Percentiles rank a stretch among this genome's conserved stretches.
Evolutionary conservation across 345 rosid species (phyloP).

Genomic region (Salix caprea): DNA sequence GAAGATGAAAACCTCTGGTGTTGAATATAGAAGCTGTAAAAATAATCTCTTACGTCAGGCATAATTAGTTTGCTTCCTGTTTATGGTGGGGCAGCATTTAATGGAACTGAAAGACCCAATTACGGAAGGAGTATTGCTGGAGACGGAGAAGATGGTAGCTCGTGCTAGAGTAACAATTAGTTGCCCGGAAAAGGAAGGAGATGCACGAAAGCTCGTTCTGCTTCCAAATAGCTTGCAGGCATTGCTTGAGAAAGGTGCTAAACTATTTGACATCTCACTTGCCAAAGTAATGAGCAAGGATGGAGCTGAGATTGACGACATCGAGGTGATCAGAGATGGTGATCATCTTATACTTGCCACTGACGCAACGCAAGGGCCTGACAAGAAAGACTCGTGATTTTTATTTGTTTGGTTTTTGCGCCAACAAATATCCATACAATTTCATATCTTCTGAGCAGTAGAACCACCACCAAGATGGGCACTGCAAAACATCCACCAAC

Average conservation of each 20-base stretch:
- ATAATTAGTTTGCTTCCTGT: not conserved
- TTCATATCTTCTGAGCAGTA: not conserved
- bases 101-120: conserved; percentile 64
- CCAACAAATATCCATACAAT: not conserved
- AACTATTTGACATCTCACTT: conserved; percentile 49
- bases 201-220: conserved; percentile 47
- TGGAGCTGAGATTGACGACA: conserved; percentile 63
- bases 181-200: conserved; percentile 50
- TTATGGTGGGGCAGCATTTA: conserved; percentile 35
- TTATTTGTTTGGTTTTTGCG: not conserved
- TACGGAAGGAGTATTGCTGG: conserved; percentile 60
- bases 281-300: conserved; percentile 48
- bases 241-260: conserved; percentile 51
- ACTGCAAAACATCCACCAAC: too few species aligned
- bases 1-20: not conserved
- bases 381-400: not conserved
- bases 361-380: conserved; percentile 4
- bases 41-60: not conserved
- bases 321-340: conserved; percentile 73
- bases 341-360: conserved; percentile 62
- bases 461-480: not conserved
- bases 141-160: conserved; percentile 77
- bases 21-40: not conserved
- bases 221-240: conserved; percentile 63
- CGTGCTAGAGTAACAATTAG: conserved; percentile 58